phyloP scores from a whole-genome alignment of 1,284 basidiomycete genomes.

The Phellinidium pouzarii region DNA sequence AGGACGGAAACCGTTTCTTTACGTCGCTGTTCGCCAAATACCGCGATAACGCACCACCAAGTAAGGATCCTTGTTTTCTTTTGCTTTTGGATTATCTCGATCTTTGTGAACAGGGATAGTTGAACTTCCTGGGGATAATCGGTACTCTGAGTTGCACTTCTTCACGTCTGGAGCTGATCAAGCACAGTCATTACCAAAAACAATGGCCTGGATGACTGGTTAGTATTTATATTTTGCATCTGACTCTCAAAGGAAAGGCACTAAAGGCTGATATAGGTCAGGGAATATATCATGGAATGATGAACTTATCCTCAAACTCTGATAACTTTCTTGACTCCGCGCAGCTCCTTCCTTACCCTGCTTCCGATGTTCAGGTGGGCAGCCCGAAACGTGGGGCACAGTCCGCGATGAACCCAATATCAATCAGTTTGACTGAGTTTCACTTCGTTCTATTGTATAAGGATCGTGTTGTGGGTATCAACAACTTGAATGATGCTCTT shows the following conservation, averaged over 20 bases:
- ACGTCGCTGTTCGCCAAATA: conserved; percentile 69
- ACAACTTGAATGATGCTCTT: conserved; percentile 74
- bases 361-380: conserved; percentile 28
- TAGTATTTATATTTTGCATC: conserved; percentile 5
- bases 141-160: conserved; percentile 72
- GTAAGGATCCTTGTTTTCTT: conserved; percentile 40
- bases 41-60: conserved; percentile 71
- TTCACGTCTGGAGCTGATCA: conserved; percentile 68
- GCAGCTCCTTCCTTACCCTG: conserved; percentile 61
- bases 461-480: conserved; percentile 75
- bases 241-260: not conserved
- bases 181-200: conserved; percentile 54
- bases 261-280: conserved; percentile 41
- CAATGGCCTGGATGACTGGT: conserved; percentile 89
- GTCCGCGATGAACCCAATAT: conserved; percentile 42
- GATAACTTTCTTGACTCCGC: conserved; percentile 79
- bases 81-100: not conserved
- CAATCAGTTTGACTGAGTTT: conserved; percentile 85
- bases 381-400: conserved; percentile 11
- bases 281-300: conserved; percentile 78
- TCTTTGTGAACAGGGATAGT: conserved; percentile 60
- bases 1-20: conserved; percentile 75
- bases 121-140: conserved; percentile 74
- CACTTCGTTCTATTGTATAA: conserved; percentile 87
- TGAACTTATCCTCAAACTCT: conserved; percentile 58